Conservation (phyloP, 2,329 filamentous ascomycete genomes). For the Exophiala xenobiotica region DNA sequence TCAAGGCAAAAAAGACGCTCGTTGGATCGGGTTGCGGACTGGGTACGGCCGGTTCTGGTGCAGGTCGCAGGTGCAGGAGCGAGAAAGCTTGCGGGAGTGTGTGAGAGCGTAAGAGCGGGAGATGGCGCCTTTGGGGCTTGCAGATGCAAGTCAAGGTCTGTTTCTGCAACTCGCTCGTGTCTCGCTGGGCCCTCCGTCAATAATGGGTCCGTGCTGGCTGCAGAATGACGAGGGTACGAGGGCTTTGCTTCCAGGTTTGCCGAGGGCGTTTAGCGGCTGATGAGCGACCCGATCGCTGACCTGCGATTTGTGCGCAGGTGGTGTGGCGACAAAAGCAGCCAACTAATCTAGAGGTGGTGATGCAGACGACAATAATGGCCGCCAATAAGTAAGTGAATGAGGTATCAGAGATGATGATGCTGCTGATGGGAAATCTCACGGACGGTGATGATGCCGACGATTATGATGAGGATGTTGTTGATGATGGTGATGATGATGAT, state of each 20-base stretch:
- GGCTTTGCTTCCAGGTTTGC: slow-evolving; percentile 1
- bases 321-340: not conserved
- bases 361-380: not conserved
- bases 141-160: slow-evolving; percentile 16
- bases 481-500: slow-evolving; percentile 9
- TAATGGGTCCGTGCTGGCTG: slow-evolving; percentile 6
- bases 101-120: slow-evolving; percentile 9
- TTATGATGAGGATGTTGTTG: slow-evolving; percentile 7
- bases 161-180: slow-evolving; percentile 2
- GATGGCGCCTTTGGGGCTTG: slow-evolving; percentile 18
- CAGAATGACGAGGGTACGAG: slow-evolving; percentile 6
- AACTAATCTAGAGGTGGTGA: not conserved
- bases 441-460: not conserved
- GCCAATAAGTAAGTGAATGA: too few species aligned
- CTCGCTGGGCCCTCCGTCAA: slow-evolving; percentile 12
- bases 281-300: not conserved
- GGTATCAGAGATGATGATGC: slow-evolving; percentile 3
- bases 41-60: slow-evolving; percentile 2
- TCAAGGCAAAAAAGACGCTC: slow-evolving; percentile 13
- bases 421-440: not conserved
- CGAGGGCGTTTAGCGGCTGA: slow-evolving; percentile 2
- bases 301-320: not conserved
- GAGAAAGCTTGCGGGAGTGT: slow-evolving; percentile 6
- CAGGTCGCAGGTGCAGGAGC: slow-evolving; percentile 3
- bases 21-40: slow-evolving; percentile 13